Evolutionary conservation across 2,329 filamentous ascomycete species (phyloP).

Genomic region (Myotisia sp.): DNA sequence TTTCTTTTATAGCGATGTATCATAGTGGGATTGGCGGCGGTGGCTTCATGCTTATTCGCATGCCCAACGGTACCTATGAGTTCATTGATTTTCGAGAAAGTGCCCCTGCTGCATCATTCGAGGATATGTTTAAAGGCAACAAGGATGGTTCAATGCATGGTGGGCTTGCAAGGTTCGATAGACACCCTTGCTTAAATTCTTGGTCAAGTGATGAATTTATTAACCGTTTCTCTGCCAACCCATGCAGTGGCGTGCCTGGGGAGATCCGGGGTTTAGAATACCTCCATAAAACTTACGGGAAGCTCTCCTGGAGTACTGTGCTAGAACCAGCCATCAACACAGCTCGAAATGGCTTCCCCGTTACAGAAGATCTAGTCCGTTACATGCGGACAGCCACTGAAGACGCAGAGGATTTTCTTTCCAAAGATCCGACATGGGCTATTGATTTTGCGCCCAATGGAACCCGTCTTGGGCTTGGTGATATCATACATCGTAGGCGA

Average conservation of each 20-base stretch:
- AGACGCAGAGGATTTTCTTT: conserved; percentile 49
- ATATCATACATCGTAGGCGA: conserved; percentile 64
- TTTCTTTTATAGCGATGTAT: conserved; percentile 48
- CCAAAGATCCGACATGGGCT: conserved; percentile 65
- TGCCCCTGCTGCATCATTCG: conserved; percentile 63
- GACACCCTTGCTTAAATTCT: conserved; percentile 8
- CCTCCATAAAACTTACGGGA: conserved; percentile 50
- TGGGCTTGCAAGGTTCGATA: conserved; percentile 56
- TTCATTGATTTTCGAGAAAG: conserved; percentile 82
- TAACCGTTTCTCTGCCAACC: not conserved
- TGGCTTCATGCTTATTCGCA: conserved; percentile 73
- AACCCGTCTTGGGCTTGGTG: conserved; percentile 53
- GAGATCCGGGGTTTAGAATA: conserved; percentile 63
- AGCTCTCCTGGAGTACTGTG: conserved; percentile 54
- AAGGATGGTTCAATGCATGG: conserved; percentile 52
- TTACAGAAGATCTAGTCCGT: conserved; percentile 57
- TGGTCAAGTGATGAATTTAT: not conserved
- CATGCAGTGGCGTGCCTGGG: conserved; percentile 40
- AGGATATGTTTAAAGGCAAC: conserved; percentile 75
- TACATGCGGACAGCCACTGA: conserved; percentile 50
- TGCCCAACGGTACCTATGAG: conserved; percentile 61
- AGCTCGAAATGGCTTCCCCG: conserved; percentile 57
- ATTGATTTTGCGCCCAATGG: conserved; percentile 80
- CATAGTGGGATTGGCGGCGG: conserved; percentile 75
- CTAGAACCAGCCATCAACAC: conserved; percentile 60